Base-by-base conservation (phyloP, 1,284 basidiomycete species). In the Vanrija pseudolonga region DNA sequence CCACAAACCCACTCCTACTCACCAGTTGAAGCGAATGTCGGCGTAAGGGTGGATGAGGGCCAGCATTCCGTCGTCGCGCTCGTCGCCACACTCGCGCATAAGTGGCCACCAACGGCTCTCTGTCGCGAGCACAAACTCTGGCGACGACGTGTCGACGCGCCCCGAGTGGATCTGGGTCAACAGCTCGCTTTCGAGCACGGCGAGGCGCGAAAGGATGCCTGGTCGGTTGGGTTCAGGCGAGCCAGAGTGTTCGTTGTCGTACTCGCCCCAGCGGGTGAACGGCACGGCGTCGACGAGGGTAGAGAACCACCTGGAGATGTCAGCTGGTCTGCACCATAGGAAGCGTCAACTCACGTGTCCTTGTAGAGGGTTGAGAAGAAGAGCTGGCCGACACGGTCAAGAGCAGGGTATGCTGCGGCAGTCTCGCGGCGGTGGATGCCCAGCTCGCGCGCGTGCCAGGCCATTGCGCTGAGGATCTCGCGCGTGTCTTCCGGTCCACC, bases 341-440 rank as follows among this genome's bases (percentile, higher is more conserved):
- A n/a, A n/a, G n/a, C n/a, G 19, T 22, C 2, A 6, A 61, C 68
- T 62, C 43, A 69, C 65, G 56, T 63, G 43, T 70, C 68, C 47
- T 60, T 59, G 53, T 68, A 68, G 37, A 61, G 36, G 15, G 57
- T 60, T 41, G 51, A 51, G 53, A 68, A 61, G 46, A 66, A 55
- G 32, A 57, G 50, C 45, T 61, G 55, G 19, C 51, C 59, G 20
- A 59, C 56, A n/a, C 50, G 45, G 38, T 67, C 64, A 15, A 56
- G 45, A 2, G 58, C 39, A 1, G 59, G 49, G 39, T 68, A 65
- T 3, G 63, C 53, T 1, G 49, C 52, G 2, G 64, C 57, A 18
- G 60, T 66, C 23, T 62, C 61, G 15, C 47, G 51, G n/a, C 58
- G 54, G 50, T 66, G 60, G 19, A 68, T 49, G 2, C 64, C 64